Conservation (phyloP, 208 protist species). For the Wallacemonas sp. region DNA sequence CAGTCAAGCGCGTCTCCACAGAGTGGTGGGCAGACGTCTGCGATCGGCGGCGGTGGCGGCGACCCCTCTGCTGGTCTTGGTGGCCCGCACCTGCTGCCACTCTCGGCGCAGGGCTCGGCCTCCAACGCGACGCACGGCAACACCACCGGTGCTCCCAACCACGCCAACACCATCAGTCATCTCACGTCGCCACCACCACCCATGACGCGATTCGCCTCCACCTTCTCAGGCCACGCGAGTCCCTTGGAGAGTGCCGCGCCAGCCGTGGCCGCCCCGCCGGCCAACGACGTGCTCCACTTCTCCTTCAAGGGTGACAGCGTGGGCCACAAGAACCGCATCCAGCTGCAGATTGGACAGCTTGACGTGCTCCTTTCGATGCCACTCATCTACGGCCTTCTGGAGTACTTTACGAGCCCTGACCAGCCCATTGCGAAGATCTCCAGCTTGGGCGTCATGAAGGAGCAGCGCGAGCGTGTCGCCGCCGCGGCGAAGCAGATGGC, state of each 20-base stretch:
- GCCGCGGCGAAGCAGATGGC: conserved; percentile 56
- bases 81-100: neutral
- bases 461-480: conserved; percentile 71
- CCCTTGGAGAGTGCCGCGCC: neutral
- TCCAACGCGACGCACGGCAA: neutral
- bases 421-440: conserved; percentile 81
- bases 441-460: conserved; percentile 77
- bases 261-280: too few relatives aligned
- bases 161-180: too few relatives aligned
- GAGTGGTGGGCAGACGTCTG: too few relatives aligned
- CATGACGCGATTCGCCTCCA: conserved; percentile 1
- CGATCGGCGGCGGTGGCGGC: conserved; percentile 8
- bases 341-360: conserved; percentile 59
- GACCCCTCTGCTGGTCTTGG: neutral
- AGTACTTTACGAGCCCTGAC: conserved; percentile 67
- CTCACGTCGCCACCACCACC: conserved; percentile 1
- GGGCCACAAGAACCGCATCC: conserved; percentile 48
- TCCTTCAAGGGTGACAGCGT: conserved; percentile 43
- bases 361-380: conserved; percentile 62
- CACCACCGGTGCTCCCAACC: too few relatives aligned
- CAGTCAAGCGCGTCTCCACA: too few relatives aligned
- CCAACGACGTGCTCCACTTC: conserved; percentile 44
- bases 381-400: conserved; percentile 59
- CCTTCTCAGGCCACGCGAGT: neutral
- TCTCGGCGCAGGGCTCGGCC: neutral